Evolutionary conservation across 345 rosid genomes (phyloP).

Genomic region (Psidium guajava): DNA sequence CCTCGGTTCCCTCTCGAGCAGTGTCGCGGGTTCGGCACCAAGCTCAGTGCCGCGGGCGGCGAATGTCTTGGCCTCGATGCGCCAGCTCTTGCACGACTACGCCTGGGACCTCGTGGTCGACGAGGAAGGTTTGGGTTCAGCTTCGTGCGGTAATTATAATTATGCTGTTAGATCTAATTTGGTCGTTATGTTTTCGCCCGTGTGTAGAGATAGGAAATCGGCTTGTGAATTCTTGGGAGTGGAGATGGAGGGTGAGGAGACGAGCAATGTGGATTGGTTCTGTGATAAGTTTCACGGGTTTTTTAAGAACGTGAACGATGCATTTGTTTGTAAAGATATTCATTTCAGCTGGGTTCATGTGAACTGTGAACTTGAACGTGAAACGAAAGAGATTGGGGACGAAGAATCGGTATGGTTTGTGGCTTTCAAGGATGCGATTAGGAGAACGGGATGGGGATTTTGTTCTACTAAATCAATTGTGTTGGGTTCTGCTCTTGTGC

Average conservation of each 20-base stretch:
- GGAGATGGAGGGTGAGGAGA: constrained; percentile 17
- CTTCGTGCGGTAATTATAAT: constrained; percentile 8
- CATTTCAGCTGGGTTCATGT: constrained; percentile 78
- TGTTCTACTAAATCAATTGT: constrained; percentile 60
- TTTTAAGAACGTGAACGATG: constrained; percentile 47
- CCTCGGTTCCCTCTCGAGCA: constrained; percentile 6
- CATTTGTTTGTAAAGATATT: constrained; percentile 52
- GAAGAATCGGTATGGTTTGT: constrained; percentile 8
- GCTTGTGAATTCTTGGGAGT: constrained; percentile 39
- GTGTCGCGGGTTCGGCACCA: background rate
- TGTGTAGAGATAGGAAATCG: constrained; percentile 18
- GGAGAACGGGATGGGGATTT: constrained; percentile 78
- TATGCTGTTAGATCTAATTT: constrained; percentile 45
- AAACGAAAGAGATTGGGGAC: background rate
- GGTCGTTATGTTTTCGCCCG: constrained; percentile 66
- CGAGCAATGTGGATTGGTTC: constrained; percentile 23
- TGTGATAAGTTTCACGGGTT: constrained; percentile 20
- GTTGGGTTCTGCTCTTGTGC: constrained; percentile 50
- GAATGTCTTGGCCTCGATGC: constrained; percentile 47
- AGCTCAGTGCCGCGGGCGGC: constrained; percentile 17
- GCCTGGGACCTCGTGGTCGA: constrained; percentile 52
- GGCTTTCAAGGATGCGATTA: constrained; percentile 37
- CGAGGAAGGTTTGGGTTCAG: constrained; percentile 28
- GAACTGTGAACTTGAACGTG: constrained; percentile 19
- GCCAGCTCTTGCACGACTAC: constrained; percentile 74